phyloP scores from a whole-genome alignment of 495 filamentous ascomycete genomes.

The Amniculicola lignicola region DNA sequence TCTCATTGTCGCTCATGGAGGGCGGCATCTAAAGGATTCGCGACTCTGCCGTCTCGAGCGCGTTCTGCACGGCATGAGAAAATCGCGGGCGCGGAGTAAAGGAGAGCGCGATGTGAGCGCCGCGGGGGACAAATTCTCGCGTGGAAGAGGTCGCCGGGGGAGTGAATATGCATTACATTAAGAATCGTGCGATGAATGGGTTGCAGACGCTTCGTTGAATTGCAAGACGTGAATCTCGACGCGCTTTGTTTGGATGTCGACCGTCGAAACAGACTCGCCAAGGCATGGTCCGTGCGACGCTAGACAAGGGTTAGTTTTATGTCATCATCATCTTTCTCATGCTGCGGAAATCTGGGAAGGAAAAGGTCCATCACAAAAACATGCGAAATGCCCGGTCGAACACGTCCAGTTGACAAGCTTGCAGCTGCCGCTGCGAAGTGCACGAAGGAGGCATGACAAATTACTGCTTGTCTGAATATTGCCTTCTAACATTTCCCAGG shows the following conservation, averaged over 20 bases:
- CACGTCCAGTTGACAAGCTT: conserved; percentile 82
- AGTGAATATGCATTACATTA: conserved; percentile 31
- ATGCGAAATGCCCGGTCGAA: conserved; percentile 39
- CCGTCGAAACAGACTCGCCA: conserved; percentile 2
- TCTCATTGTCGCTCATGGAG: conserved; percentile 32
- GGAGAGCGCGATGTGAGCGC: neutral
- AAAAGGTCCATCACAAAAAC: conserved; percentile 38
- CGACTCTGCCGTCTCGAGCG: conserved; percentile 27
- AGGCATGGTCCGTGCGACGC: conserved; percentile 14
- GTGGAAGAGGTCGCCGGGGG: conserved; percentile 2
- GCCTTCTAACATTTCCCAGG: conserved; percentile 47
- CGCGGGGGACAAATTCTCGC: neutral
- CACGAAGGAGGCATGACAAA: conserved; percentile 64
- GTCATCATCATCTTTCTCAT: neutral
- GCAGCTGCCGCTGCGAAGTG: conserved; percentile 80
- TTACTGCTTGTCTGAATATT: neutral
- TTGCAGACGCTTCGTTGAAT: neutral
- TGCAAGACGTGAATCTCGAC: conserved; percentile 4
- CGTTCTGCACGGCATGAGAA: conserved; percentile 27
- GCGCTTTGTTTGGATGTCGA: conserved; percentile 27
- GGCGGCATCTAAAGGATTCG: conserved; percentile 35
- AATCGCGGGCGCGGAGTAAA: conserved; percentile 38
- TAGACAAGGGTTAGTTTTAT: conserved; percentile 3
- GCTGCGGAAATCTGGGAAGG: conserved; percentile 29
- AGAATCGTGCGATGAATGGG: conserved; percentile 16